These are phyloP conservation scores for Pinus albicaulis DNA, from an alignment of 75 land plant genomes.

Conservation along the genomic window DNA sequence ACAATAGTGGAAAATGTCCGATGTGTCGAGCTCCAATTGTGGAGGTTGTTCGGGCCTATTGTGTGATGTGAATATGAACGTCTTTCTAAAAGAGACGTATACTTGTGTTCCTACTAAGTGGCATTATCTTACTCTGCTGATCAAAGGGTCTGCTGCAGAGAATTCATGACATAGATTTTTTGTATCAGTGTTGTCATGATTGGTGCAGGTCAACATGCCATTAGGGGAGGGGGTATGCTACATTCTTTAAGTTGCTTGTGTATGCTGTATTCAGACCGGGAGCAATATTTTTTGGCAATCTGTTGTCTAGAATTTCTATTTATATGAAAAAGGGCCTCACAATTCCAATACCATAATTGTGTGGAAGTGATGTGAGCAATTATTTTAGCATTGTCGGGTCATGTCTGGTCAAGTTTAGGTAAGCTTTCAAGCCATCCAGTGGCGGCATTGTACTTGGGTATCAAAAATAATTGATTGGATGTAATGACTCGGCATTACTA, in stretches of 20 bases:
- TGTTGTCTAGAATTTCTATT: neutral
- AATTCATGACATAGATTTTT: neutral
- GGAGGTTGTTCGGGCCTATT: slow-evolving; percentile 91
- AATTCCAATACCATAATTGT: neutral
- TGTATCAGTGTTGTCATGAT: neutral
- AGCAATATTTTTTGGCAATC: slow-evolving; percentile 1
- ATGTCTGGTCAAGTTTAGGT: neutral
- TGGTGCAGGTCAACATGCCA: neutral
- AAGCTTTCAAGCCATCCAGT: neutral
- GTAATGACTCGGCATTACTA: neutral
- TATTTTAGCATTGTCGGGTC: neutral
- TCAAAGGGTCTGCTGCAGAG: neutral
- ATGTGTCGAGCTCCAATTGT: slow-evolving; percentile 97
- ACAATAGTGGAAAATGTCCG: slow-evolving; percentile 80
- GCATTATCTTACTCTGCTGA: neutral
- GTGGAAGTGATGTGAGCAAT: slow-evolving; percentile 1
- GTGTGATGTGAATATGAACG: slow-evolving; percentile 37
- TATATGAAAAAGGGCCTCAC: neutral
- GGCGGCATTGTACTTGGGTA: neutral
- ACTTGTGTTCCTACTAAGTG: no score
- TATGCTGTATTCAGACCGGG: neutral
- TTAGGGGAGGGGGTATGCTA: neutral
- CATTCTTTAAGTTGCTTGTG: slow-evolving; percentile 5
- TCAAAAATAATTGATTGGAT: slow-evolving; percentile 8
- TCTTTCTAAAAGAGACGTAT: no score